Conservation (phyloP, 192 early-diverging fungal genomes). For the Umbelopsis ramanniana region DNA sequence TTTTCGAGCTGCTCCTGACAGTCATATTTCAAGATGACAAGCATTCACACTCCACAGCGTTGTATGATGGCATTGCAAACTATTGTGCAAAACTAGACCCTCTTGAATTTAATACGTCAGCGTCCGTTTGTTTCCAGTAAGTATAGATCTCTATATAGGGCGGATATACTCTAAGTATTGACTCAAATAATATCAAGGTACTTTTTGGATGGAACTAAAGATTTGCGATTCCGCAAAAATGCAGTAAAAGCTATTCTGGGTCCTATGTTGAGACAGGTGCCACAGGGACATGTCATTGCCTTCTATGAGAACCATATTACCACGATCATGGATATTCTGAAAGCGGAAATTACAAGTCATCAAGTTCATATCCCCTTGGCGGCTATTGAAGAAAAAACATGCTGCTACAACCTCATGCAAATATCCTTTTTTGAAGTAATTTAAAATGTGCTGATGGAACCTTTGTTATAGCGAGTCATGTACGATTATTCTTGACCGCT, state of each 20-base stretch:
- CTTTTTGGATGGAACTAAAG: slow-evolving; percentile 27
- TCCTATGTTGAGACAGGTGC: slow-evolving; percentile 51
- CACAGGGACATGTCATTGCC: slow-evolving; percentile 43
- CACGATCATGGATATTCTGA: slow-evolving; percentile 55
- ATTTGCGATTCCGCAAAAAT: slow-evolving; percentile 46
- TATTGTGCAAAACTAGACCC: slow-evolving; percentile 43
- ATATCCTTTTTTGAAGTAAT: slow-evolving; percentile 46
- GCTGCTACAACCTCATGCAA: slow-evolving; percentile 52
- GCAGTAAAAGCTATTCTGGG: slow-evolving; percentile 53
- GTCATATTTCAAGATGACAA: slow-evolving; percentile 59
- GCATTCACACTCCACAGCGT: slow-evolving; percentile 48
- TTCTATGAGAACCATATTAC: slow-evolving; percentile 58
- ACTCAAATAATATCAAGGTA: slow-evolving; percentile 22
- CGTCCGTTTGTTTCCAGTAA: slow-evolving; percentile 51
- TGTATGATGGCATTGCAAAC: slow-evolving; percentile 38
- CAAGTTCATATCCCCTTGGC: slow-evolving; percentile 30
- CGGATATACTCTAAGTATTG: neutral
- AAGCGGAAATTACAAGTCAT: slow-evolving; percentile 26
- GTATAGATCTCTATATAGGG: neutral
- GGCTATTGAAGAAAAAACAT: slow-evolving; percentile 45
- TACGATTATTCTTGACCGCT: slow-evolving; percentile 27
- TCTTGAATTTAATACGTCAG: slow-evolving; percentile 43
- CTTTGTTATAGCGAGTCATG: neutral
- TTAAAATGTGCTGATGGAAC: neutral
- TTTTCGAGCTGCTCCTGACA: slow-evolving; percentile 57